These are phyloP conservation scores for Colletotrichum somersetense DNA, from an alignment of 2,329 filamentous ascomycete species.

Conservation along the genomic window DNA sequence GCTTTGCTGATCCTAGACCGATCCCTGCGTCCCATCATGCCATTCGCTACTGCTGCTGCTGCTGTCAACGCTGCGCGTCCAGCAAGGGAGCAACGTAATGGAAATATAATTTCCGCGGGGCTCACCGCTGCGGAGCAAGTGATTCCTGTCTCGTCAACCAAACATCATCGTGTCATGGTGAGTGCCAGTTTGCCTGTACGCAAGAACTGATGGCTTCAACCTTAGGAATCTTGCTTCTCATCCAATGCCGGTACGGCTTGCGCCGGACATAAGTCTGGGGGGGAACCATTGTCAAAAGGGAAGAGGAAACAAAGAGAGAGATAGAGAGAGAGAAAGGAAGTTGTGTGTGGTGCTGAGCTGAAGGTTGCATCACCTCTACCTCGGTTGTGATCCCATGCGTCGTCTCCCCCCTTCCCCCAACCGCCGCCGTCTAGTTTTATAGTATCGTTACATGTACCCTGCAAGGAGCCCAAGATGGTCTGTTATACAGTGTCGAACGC, in stretches of 20 bases:
- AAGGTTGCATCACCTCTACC: slow-evolving; percentile 22
- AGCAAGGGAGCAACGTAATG: slow-evolving; percentile 30
- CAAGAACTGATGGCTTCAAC: neutral
- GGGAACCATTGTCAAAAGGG: neutral
- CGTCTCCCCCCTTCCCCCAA: slow-evolving; percentile 1
- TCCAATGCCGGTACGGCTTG: neutral
- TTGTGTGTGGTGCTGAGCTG: slow-evolving; percentile 36
- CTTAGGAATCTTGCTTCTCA: neutral
- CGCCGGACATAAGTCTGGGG: neutral
- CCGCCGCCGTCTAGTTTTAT: slow-evolving; percentile 38
- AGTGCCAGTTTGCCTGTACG: neutral
- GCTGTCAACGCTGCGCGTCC: slow-evolving; percentile 8
- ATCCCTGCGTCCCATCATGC: slow-evolving; percentile 28
- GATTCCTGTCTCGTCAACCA: slow-evolving; percentile 28
- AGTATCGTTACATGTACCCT: slow-evolving; percentile 42
- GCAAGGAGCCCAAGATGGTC: slow-evolving; percentile 28
- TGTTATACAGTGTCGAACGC: slow-evolving; percentile 41
- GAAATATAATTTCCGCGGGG: slow-evolving; percentile 34
- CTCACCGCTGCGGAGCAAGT: slow-evolving; percentile 24
- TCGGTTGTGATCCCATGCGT: neutral
- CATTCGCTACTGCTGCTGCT: neutral
- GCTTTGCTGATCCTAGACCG: slow-evolving; percentile 32
- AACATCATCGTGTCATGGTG: neutral
- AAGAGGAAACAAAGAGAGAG: neutral
- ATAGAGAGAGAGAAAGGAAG: slow-evolving; percentile 4